Conservation (phyloP, 2,329 filamentous ascomycete species). For the Monilinia aucupariae region DNA sequence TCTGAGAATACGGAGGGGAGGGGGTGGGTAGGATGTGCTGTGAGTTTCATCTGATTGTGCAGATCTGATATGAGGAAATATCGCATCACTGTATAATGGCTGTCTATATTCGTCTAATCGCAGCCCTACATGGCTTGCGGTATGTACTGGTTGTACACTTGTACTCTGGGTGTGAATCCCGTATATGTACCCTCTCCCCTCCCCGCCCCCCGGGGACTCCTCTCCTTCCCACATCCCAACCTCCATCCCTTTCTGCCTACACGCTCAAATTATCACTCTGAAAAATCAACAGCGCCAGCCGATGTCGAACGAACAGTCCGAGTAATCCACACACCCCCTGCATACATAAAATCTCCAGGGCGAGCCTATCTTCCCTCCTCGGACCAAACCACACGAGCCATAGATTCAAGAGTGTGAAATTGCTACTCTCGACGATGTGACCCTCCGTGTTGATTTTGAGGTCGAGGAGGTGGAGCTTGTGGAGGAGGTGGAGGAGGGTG, state of each 20-base stretch:
- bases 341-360: constrained; percentile 71
- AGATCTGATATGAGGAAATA: neutral
- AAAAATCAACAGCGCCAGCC: constrained; percentile 81
- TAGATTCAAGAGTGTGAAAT: constrained; percentile 89
- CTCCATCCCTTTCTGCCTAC: neutral
- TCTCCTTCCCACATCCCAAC: no score
- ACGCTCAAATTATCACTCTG: constrained; percentile 70
- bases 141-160: neutral
- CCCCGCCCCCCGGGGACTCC: neutral
- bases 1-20: neutral
- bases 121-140: neutral
- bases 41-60: neutral
- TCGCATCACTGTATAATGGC: neutral
- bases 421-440: constrained; percentile 71
- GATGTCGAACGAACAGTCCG: constrained; percentile 80
- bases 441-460: constrained; percentile 64
- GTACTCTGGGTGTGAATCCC: neutral
- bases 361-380: constrained; percentile 78
- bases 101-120: neutral
- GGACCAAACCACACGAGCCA: constrained; percentile 96
- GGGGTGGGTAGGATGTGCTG: neutral
- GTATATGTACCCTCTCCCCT: neutral
- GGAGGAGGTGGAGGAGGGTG: constrained; percentile 60
- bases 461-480: constrained; percentile 60
- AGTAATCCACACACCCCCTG: constrained; percentile 72